phyloP scores from a whole-genome alignment of 164 flowering plant genomes.

The Warburgia ugandensis region DNA sequence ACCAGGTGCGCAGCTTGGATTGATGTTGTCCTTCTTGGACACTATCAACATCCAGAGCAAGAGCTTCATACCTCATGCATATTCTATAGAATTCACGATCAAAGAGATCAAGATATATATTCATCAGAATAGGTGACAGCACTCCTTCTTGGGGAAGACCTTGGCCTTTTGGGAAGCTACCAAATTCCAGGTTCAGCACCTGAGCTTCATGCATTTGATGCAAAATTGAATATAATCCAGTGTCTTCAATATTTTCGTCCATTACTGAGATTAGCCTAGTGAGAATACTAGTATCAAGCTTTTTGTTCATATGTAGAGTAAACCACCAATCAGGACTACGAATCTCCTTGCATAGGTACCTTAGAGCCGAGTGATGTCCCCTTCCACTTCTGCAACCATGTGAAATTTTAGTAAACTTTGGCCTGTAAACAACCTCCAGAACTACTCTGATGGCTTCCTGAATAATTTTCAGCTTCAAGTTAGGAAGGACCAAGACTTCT shows the following conservation, averaged over 20 bases:
- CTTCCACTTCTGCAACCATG: conserved; percentile 92
- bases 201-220: conserved; percentile 52
- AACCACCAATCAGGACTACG: conserved; percentile 72
- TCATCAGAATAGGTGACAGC: conserved; percentile 76
- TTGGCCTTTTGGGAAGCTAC: conserved; percentile 86
- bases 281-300: conserved; percentile 40
- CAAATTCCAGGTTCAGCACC: conserved; percentile 84
- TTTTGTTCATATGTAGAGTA: conserved; percentile 42
- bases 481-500: conserved; percentile 71
- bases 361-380: conserved; percentile 57
- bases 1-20: conserved; percentile 70
- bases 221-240: conserved; percentile 34
- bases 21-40: conserved; percentile 20
- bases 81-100: conserved; percentile 58
- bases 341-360: conserved; percentile 64
- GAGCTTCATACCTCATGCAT: conserved; percentile 75
- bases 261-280: conserved; percentile 47
- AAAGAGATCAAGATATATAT: conserved; percentile 74
- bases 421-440: conserved; percentile 76
- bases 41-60: conserved; percentile 13
- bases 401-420: conserved; percentile 75
- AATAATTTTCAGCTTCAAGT: conserved; percentile 54
- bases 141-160: conserved; percentile 97
- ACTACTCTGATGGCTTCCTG: conserved; percentile 82
- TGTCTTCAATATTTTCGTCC: conserved; percentile 70